Evolutionary conservation across 148 eudicot species (phyloP).

Genomic region (Euryodendron excelsum): DNA sequence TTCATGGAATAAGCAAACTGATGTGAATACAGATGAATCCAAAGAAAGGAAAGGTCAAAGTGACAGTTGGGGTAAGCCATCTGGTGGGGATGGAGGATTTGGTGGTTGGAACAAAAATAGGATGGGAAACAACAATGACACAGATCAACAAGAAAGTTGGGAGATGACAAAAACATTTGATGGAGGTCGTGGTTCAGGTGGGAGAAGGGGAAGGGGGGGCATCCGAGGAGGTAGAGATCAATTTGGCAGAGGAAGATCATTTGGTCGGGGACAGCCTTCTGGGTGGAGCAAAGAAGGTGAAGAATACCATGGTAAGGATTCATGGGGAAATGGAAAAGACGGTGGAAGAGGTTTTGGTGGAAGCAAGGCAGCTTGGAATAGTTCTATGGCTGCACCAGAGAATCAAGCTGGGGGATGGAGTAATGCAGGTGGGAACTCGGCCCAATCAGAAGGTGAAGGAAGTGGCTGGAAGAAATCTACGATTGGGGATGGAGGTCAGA

Average conservation of each 20-base stretch:
- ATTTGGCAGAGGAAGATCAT: conserved; percentile 38
- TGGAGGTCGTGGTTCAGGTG: conserved; percentile 39
- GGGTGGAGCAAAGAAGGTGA: conserved; percentile 27
- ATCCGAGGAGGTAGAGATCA: conserved; percentile 20
- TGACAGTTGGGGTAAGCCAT: conserved; percentile 25
- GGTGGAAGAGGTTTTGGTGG: conserved; percentile 12
- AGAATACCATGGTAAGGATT: no score
- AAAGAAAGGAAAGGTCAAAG: conserved; percentile 6
- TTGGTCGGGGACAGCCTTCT: conserved; percentile 28
- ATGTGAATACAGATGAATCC: conserved; percentile 6
- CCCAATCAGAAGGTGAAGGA: conserved; percentile 20
- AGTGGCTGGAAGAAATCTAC: conserved; percentile 27
- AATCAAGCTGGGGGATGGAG: conserved; percentile 22
- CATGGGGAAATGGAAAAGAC: conserved; percentile 37
- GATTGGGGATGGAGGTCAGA: conserved; percentile 12
- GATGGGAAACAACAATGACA: no score
- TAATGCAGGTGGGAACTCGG: conserved; percentile 4
- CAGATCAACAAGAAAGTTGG: conserved; percentile 9
- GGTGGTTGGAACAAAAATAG: conserved; percentile 13
- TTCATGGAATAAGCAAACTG: conserved; percentile 14
- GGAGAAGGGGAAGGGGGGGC: conserved; percentile 43
- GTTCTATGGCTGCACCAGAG: neutral
- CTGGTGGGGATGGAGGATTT: no score
- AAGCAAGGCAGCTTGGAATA: conserved; percentile 33
- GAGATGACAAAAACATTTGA: conserved; percentile 15